A percentile compares a stretch with the other conserved stretches of the same genome.
Conservation (phyloP, 2,329 filamentous ascomycete genomes). For the Calycina marina region DNA sequence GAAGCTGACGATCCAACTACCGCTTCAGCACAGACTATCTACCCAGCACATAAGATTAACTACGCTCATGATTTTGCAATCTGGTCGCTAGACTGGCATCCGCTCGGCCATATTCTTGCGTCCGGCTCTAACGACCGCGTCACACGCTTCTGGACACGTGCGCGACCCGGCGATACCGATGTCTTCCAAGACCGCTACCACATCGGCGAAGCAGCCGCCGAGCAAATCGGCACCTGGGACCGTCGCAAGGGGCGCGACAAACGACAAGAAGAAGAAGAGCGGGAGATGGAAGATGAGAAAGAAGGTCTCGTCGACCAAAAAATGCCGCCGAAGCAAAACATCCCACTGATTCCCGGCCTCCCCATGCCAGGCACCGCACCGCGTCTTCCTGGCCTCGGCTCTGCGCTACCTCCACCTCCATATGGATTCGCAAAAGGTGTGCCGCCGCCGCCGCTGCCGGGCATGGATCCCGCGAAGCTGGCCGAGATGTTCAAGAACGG, state of each 20-base stretch:
- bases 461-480: constrained; percentile 42
- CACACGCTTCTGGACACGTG: constrained; percentile 90
- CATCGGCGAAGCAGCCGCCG: constrained; percentile 83
- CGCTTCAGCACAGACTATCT: constrained; percentile 77
- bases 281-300: constrained; percentile 83
- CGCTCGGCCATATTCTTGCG: constrained; percentile 84
- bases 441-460: constrained; percentile 33
- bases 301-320: constrained; percentile 88
- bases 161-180: constrained; percentile 74
- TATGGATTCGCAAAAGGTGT: constrained; percentile 18
- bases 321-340: constrained; percentile 49
- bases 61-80: constrained; percentile 91
- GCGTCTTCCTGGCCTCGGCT: constrained; percentile 35
- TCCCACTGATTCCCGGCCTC: constrained; percentile 37
- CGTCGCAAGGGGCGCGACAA: constrained; percentile 63
- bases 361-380: constrained; percentile 22
- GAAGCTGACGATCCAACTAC: constrained; percentile 68
- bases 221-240: constrained; percentile 91
- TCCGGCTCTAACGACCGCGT: constrained; percentile 95
- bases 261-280: constrained; percentile 82
- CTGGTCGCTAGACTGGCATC: constrained; percentile 97
- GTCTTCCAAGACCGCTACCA: constrained; percentile 86
- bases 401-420: constrained; percentile 24
- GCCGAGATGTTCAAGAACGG: constrained; percentile 50
- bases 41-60: constrained; percentile 73